Base-by-base conservation (phyloP, 805 yeast genomes). In the Kluyveromyces starmeri region DNA sequence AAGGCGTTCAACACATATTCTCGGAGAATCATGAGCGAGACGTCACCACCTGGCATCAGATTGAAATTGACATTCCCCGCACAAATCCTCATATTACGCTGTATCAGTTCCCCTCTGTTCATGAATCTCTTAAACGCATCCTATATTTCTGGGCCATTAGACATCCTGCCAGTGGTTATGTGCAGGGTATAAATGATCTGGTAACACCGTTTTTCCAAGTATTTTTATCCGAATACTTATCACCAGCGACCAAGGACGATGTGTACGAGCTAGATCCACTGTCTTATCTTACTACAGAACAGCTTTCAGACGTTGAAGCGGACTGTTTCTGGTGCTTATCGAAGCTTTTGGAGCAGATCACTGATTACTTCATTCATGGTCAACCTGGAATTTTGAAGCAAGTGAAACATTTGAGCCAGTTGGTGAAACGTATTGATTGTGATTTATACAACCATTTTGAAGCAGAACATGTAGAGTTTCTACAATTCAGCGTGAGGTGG, bases 321-420 rank as follows among this genome's bases (percentile, higher is more conserved):
- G 98, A 92, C 60, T 79, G 95, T 3, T 92, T 83, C 62, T 92
- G 98, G 98, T 92, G 97, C 58, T 64, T 92, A 38, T 81, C 96
- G 3, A 78, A 89, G 50, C 66, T 92, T 17, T 66, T 92, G 32
- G 98, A 92, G 51, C 94, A 94, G 14, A 92, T 92, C 42, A 95
- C 94, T 45, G 98, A 92, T 57, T 92, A 88, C 53, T 92, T 88
- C 59, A 89, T 92, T 36, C 97, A 89, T 60, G 96, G 95, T 22
- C 98, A 92, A 58, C 98, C 98, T 0, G 98, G 98, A 2, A 92
- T 92, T 33, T 72, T 86, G 28, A 71, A 95, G 41, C 98, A 92
- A 59, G 96, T 92, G 1, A 71, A 71, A 20, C 94, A 81, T 45
- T 64, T 92, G 42, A 73, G 77, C 36, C 83, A 78, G 43, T 65